These are phyloP conservation scores for Mentha longifolia DNA, from an alignment of 257 asterid species.

Conservation along the genomic window DNA sequence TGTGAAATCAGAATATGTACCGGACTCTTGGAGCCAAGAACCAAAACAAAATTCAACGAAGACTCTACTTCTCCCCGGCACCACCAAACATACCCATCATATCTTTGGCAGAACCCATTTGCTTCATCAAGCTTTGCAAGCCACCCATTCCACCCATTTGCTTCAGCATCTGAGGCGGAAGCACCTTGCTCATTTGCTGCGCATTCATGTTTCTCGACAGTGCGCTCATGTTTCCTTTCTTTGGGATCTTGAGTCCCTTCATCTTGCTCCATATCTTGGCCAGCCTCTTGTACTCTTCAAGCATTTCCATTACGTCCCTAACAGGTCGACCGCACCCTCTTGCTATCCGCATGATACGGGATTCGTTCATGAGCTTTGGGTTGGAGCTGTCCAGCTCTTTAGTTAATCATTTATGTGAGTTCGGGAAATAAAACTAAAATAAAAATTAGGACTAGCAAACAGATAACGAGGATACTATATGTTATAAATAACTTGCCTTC, in stretches of 20 bases:
- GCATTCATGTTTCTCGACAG: conserved; percentile 82
- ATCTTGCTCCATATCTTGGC: conserved; percentile 96
- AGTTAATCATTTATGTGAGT: conserved; percentile 4
- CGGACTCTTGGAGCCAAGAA: no score
- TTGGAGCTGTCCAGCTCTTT: conserved; percentile 94
- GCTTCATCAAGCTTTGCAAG: conserved; percentile 91
- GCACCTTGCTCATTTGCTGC: conserved; percentile 79
- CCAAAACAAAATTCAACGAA: no score
- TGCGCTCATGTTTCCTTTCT: conserved; percentile 94
- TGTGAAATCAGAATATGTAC: no score
- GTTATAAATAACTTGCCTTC: conserved; percentile 59
- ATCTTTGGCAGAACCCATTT: conserved; percentile 81
- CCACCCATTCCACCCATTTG: conserved; percentile 98
- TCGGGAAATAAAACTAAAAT: conserved; percentile 6
- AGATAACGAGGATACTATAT: not conserved
- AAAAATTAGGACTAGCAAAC: not conserved
- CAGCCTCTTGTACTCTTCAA: conserved; percentile 90
- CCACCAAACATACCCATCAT: conserved; percentile 99
- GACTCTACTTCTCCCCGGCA: conserved; percentile 56
- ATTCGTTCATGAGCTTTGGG: conserved; percentile 83
- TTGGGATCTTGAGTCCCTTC: conserved; percentile 98
- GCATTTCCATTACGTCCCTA: conserved; percentile 87
- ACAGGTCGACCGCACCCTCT: conserved; percentile 85
- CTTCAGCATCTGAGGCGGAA: conserved; percentile 57
- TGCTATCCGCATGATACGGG: conserved; percentile 82